Conservation (phyloP, 2,329 filamentous ascomycete genomes). For the Paradendryphiella salina region DNA sequence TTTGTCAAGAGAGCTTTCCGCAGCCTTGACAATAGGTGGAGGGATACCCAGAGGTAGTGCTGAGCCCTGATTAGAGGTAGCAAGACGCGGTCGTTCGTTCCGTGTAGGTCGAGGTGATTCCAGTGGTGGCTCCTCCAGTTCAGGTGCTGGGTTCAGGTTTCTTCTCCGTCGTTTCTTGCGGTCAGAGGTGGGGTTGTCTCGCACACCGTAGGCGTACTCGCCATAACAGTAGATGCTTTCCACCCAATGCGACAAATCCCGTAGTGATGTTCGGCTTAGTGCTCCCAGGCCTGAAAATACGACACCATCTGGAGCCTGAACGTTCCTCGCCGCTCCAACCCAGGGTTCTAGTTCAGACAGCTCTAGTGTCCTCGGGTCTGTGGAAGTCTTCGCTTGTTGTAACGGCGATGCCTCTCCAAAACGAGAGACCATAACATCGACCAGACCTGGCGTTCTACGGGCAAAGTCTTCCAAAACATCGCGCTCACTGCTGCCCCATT, state of each 20-base stretch:
- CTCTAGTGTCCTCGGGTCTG: constrained; percentile 26
- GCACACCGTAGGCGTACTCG: constrained; percentile 80
- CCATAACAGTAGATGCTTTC: constrained; percentile 85
- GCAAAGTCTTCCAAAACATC: constrained; percentile 92
- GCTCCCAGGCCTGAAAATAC: constrained; percentile 82
- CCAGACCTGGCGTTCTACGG: constrained; percentile 75
- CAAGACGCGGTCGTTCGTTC: constrained; percentile 3
- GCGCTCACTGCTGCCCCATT: constrained; percentile 88
- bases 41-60: constrained; percentile 48
- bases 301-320: constrained; percentile 75
- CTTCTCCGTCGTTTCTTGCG: constrained; percentile 56
- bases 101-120: constrained; percentile 8
- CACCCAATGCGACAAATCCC: constrained; percentile 80
- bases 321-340: constrained; percentile 72
- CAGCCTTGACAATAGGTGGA: constrained; percentile 52
- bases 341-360: constrained; percentile 56
- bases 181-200: constrained; percentile 72
- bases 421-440: constrained; percentile 84
- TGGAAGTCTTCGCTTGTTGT: constrained; percentile 32
- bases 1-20: constrained; percentile 50
- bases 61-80: constrained; percentile 9
- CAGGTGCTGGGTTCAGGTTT: constrained; percentile 27
- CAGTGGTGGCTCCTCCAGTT: constrained; percentile 1
- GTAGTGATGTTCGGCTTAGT: constrained; percentile 70
- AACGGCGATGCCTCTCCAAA: constrained; percentile 66